Base-by-base conservation (phyloP, 805 yeast species). In the Nakazawaea anatomiae region DNA sequence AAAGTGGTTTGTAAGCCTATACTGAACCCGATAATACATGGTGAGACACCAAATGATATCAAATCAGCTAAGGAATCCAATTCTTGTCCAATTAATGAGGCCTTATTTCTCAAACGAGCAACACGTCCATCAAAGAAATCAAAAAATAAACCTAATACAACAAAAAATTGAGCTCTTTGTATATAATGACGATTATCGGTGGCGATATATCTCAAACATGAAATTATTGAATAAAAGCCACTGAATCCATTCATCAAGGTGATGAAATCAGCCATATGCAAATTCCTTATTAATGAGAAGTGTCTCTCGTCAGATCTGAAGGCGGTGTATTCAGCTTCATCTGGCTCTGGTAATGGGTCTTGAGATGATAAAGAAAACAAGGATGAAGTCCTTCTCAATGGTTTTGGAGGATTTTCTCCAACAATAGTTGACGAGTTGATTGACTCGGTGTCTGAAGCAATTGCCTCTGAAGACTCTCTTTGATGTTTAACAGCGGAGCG, bases 121-220 rank as follows among this genome's bases (percentile, higher is more conserved):
- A 92, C 99, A 60, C 96, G 82, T 36, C 99, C 99, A 66, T 94
- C 99, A 66, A 94, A 87, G 66, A 94, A 90, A 68, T 92, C 99
- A 67, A 92, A 92, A 65, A 94, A 89, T 62, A 92, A 79, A 5
- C 99, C 99, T 58, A 92, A 73, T n/a, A 87, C 76, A 42, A 90
- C 89, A 70, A 76, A 89, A 57, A 86, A 83, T 70, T 90, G 91
- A 1, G 98, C 97, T 59, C 96, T 77, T 70, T 87, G 92, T 34
- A 84, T 79, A 65, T 87, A 86, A 61, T 82, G 86, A 6, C 80
- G 69, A 57, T 82, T 74, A 11, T 81, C 83, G 3, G 92, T 87
- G 48, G 82, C 72, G 5, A 91, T 81, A 67, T 80, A 94, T 62
- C 96, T 77, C 55, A 89, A 71, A 67, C 96, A 88, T 42, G 95